phyloP scores from a whole-genome alignment of 2,329 filamentous ascomycete genomes.

The Fusarium oxysporum region DNA sequence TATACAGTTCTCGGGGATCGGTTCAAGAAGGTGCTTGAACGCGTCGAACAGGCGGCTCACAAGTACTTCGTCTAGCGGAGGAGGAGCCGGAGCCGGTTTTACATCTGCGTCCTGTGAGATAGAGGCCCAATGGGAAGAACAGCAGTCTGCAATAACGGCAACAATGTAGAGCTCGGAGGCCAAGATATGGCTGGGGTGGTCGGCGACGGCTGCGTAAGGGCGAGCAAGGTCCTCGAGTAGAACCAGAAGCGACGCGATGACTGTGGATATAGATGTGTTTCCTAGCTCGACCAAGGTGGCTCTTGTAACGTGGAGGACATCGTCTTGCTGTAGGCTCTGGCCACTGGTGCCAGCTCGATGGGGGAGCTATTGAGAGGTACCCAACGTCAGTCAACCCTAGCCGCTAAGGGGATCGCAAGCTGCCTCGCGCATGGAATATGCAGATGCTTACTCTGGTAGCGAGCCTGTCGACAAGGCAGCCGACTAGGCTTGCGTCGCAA shows the following conservation, averaged over 20 bases:
- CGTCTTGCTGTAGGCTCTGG: slow-evolving; percentile 69
- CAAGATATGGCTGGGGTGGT: slow-evolving; percentile 69
- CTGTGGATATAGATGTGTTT: slow-evolving; percentile 61
- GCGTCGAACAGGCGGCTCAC: slow-evolving; percentile 67
- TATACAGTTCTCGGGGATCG: slow-evolving; percentile 67
- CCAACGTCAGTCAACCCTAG: slow-evolving; percentile 42
- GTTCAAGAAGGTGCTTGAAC: slow-evolving; percentile 67
- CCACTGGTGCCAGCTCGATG: slow-evolving; percentile 70
- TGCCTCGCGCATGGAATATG: not conserved
- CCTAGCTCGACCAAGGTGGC: slow-evolving; percentile 72
- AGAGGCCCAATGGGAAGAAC: slow-evolving; percentile 68
- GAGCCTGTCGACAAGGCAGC: slow-evolving; percentile 71
- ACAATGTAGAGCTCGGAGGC: slow-evolving; percentile 75
- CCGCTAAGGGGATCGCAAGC: not conserved
- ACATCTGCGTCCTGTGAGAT: slow-evolving; percentile 48
- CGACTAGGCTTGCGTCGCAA: slow-evolving; percentile 69
- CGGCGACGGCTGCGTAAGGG: slow-evolving; percentile 62
- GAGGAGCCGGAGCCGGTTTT: slow-evolving; percentile 44
- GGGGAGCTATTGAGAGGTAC: slow-evolving; percentile 67
- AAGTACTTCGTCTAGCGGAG: slow-evolving; percentile 61
- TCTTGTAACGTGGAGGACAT: slow-evolving; percentile 70
- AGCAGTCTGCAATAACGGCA: slow-evolving; percentile 73
- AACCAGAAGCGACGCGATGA: slow-evolving; percentile 67
- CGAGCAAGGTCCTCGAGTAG: slow-evolving; percentile 69
- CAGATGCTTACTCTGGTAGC: slow-evolving; percentile 65